Base-by-base conservation (phyloP, 2,329 filamentous ascomycete genomes). In the Neofusicoccum ribis region DNA sequence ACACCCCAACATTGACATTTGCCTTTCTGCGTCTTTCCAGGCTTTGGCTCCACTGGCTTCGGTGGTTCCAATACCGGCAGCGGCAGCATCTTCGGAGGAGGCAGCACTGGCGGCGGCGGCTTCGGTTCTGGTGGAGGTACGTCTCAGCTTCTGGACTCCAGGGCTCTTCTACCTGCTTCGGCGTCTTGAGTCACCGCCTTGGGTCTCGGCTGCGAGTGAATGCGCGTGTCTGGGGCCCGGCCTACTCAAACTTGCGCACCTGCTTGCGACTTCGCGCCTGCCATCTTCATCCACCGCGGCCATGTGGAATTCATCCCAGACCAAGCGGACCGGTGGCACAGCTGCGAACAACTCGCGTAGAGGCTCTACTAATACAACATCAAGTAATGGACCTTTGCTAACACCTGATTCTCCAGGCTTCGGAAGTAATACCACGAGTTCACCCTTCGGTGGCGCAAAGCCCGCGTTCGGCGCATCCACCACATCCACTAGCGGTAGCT, bases 11-110 rank as follows among this genome's bases (percentile, higher is more conserved):
- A 37, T 72, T 80, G 76, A 79, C 73, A 72, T 72, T 71, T 72
- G 71, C 56, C 43, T 58, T 69, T 71, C 72, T 73, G 44, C 65
- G 71, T 70, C 73, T 71, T 39, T 72, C 74, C 75, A 79, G 77
- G 76, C 73, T 79, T 79, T 70, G 75, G 76, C 37, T 72, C 71
- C 43, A 47, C 41, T 68, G 70, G 68, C 27, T 72, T 72, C 63
- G 72, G 72, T 11, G 63, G 58, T 70, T 51, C 73, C 61, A 72
- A 74, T 14, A 70, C 68, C 37, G 56, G 69, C 23, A 69, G 71
- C 27, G 69, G 71, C 4, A 69, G 70, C 17, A 43, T 76, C 37
- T 71, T 72, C 44, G 70, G 67, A 51, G 65, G 67, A 44, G 68
- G 68, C 49, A 63, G 51, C 43, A 70, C 73, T 36, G 70, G 69